Evolutionary conservation across 78 protist genomes (phyloP).

Genomic region (Creolimax fragrantissima): DNA sequence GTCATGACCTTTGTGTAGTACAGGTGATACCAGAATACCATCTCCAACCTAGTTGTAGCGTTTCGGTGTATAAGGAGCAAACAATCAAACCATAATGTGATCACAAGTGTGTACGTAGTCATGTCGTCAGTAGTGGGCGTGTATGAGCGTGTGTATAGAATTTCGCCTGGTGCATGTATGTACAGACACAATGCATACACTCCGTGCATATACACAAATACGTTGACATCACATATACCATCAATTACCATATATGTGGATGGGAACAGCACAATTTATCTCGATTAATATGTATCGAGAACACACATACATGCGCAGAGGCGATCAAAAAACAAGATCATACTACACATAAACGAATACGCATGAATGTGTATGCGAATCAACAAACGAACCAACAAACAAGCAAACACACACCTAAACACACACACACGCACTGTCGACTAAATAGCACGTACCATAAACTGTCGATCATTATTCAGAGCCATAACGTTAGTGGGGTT

Average conservation of each 20-base stretch:
- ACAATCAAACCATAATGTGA: no score
- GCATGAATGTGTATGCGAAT: not conserved
- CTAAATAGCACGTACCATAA: constrained; percentile 30
- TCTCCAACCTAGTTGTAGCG: not conserved
- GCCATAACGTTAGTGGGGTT: not conserved
- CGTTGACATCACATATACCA: not conserved
- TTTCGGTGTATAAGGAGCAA: no score
- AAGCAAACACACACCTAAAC: not conserved
- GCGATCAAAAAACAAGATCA: no score
- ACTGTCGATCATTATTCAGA: constrained; percentile 33
- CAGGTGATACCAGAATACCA: not conserved
- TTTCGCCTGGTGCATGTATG: not conserved
- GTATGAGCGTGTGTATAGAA: not conserved
- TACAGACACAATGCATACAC: no score
- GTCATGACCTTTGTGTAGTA: not conserved
- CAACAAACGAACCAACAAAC: not conserved
- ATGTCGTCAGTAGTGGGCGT: no score
- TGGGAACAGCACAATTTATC: no score
- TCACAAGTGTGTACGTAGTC: no score
- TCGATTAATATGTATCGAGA: no score
- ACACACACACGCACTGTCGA: not conserved
- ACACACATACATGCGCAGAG: no score
- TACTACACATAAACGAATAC: not conserved
- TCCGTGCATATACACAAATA: not conserved
- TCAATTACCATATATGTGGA: no score